A percentile compares a stretch with the other conserved stretches of the same genome.
These are phyloP conservation scores for Sphaerulina populicola DNA, from an alignment of 2,329 filamentous ascomycete genomes.

Conservation along the genomic window DNA sequence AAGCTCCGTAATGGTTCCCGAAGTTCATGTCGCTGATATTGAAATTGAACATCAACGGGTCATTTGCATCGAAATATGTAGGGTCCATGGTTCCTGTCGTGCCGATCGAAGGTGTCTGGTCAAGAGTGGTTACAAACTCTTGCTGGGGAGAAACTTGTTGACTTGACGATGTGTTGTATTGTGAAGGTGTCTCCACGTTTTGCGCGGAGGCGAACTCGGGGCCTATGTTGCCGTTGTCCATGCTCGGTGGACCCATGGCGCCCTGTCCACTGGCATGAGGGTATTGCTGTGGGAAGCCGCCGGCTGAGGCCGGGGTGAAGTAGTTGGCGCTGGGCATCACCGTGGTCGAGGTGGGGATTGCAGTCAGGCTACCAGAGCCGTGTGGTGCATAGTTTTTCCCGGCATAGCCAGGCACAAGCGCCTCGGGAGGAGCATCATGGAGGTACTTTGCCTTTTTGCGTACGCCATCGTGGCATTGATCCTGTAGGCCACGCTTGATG, in stretches of 20 bases:
- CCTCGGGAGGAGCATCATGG: constrained; percentile 86
- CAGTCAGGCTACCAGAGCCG: constrained; percentile 19
- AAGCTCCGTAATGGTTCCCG: constrained; percentile 87
- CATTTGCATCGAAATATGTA: constrained; percentile 76
- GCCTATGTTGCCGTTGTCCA: constrained; percentile 37
- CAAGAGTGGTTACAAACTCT: constrained; percentile 42
- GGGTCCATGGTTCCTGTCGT: constrained; percentile 43
- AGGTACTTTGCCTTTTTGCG: constrained; percentile 99
- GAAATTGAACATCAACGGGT: constrained; percentile 90
- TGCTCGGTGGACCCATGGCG: constrained; percentile 37
- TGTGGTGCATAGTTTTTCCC: constrained; percentile 52
- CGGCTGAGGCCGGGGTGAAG: constrained; percentile 36
- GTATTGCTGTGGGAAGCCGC: constrained; percentile 37
- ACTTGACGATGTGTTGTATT: constrained; percentile 53
- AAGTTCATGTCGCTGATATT: constrained; percentile 91
- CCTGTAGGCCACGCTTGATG: constrained; percentile 84
- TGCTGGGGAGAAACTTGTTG: constrained; percentile 43
- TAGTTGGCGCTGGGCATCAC: constrained; percentile 34
- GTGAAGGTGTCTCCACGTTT: constrained; percentile 53
- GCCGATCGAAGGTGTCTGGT: constrained; percentile 35
- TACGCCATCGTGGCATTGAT: constrained; percentile 89
- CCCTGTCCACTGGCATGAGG: constrained; percentile 24
- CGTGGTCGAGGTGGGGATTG: constrained; percentile 15
- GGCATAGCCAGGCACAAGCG: constrained; percentile 74
- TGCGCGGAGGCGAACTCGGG: constrained; percentile 56